Conservation (phyloP, 179 eudicot species). For the Beta corolliflora region DNA sequence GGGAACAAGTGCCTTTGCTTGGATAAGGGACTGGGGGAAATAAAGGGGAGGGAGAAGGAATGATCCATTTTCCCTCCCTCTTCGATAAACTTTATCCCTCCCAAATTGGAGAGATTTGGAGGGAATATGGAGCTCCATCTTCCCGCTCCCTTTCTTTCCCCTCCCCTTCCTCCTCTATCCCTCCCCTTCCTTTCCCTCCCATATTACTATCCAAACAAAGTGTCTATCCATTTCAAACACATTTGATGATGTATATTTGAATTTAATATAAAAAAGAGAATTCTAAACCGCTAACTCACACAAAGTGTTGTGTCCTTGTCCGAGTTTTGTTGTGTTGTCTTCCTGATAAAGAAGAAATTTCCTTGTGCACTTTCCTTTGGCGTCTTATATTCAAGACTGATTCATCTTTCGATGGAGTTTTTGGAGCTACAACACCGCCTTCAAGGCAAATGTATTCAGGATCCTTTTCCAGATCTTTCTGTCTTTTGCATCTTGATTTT, state of each 20-base stretch:
- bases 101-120: no score
- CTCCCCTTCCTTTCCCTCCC: no score
- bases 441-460: not conserved
- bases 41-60: no score
- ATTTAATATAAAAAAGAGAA: not conserved
- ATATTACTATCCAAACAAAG: no score
- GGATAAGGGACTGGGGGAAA: no score
- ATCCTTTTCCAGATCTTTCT: not conserved
- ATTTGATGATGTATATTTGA: not conserved
- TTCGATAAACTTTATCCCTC: no score
- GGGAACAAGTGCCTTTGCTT: no score
- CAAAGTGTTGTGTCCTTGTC: slow-evolving; percentile 26
- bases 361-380: not conserved
- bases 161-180: no score
- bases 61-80: no score
- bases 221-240: not conserved
- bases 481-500: not conserved
- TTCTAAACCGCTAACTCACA: slow-evolving; percentile 28
- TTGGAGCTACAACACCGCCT: slow-evolving; percentile 14
- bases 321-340: not conserved
- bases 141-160: no score
- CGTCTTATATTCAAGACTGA: not conserved
- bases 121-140: no score
- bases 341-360: slow-evolving; percentile 4
- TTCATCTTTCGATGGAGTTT: slow-evolving; percentile 23